These are phyloP conservation scores for Colletotrichum sp. DNA, from an alignment of 2,329 filamentous ascomycete genomes.

Conservation along the genomic window DNA sequence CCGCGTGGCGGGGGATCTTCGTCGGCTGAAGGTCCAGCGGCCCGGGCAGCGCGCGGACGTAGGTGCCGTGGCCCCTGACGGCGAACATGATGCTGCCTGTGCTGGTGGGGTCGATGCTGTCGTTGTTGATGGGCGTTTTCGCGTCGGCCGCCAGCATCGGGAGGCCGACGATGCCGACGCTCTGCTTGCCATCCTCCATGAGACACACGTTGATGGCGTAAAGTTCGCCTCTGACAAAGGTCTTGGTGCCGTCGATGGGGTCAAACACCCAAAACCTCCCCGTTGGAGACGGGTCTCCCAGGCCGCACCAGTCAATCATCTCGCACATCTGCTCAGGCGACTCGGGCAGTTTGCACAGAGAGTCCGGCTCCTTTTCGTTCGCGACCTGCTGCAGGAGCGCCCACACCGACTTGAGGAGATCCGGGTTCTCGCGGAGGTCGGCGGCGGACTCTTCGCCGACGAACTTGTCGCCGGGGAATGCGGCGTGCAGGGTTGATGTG, in stretches of 20 bases:
- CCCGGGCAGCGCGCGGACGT: slow-evolving; percentile 44
- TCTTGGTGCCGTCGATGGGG: slow-evolving; percentile 65
- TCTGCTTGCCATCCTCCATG: slow-evolving; percentile 54
- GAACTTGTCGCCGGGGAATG: slow-evolving; percentile 56
- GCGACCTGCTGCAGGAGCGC: slow-evolving; percentile 41
- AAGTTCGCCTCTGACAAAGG: slow-evolving; percentile 57
- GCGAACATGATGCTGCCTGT: slow-evolving; percentile 58
- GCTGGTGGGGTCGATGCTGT: slow-evolving; percentile 45
- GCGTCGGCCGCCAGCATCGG: slow-evolving; percentile 49
- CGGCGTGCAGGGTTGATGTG: slow-evolving; percentile 51
- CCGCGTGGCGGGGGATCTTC: slow-evolving; percentile 36
- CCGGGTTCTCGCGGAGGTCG: slow-evolving; percentile 47
- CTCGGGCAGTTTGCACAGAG: slow-evolving; percentile 36
- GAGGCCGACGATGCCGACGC: slow-evolving; percentile 54
- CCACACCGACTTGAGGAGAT: slow-evolving; percentile 53
- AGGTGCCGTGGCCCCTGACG: slow-evolving; percentile 53
- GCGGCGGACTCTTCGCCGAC: slow-evolving; percentile 62
- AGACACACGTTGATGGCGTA: slow-evolving; percentile 64
- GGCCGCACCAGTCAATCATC: slow-evolving; percentile 57
- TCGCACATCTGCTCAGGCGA: slow-evolving; percentile 53
- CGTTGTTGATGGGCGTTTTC: slow-evolving; percentile 44
- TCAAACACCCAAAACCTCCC: slow-evolving; percentile 64
- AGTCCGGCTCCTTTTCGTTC: slow-evolving; percentile 29
- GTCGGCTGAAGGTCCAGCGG: slow-evolving; percentile 22
- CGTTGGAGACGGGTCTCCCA: slow-evolving; percentile 34